phyloP scores from a whole-genome alignment of 495 filamentous ascomycete species.

The Podospora sp. region DNA sequence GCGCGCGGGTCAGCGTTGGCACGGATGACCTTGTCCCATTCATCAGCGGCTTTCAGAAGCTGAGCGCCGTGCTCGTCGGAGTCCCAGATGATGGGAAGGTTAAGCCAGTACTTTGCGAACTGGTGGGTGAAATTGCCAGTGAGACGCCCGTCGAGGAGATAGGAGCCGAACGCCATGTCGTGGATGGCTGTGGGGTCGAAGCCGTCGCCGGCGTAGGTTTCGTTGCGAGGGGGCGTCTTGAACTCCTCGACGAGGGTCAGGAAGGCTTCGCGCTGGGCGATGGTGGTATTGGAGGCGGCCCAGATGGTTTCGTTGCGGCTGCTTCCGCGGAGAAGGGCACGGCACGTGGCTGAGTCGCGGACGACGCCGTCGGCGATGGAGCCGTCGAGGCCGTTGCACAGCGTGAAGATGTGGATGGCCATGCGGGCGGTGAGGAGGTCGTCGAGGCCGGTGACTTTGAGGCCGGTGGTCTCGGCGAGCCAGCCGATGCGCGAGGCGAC shows the following conservation, averaged over 20 bases:
- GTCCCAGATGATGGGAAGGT: conserved; percentile 5
- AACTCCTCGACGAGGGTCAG: conserved; percentile 5
- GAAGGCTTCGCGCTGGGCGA: conserved; percentile 1
- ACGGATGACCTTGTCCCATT: not conserved
- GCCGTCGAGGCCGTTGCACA: conserved; percentile 7
- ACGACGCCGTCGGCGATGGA: not conserved
- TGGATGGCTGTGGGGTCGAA: not conserved
- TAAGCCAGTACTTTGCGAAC: conserved; percentile 2
- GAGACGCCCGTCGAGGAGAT: not conserved
- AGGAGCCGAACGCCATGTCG: not conserved
- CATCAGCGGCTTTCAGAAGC: not conserved
- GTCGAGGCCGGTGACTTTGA: not conserved
- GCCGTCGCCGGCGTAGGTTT: conserved; percentile 11
- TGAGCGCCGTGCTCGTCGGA: not conserved
- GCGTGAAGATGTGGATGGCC: not conserved
- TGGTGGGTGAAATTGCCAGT: not conserved
- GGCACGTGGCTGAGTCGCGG: not conserved
- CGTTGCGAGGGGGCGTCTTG: not conserved
- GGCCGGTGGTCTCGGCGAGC: conserved; percentile 1
- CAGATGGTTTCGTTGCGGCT: not conserved
- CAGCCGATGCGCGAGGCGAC: conserved; percentile 11
- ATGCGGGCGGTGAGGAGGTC: not conserved
- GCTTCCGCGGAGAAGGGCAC: not conserved
- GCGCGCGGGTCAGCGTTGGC: not conserved
- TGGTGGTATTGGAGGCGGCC: not conserved